A percentile compares a stretch with the other conserved stretches of the same genome.
Evolutionary conservation across 139 green algal species (phyloP).

Genomic region (Prasinococcaceae sp.): DNA sequence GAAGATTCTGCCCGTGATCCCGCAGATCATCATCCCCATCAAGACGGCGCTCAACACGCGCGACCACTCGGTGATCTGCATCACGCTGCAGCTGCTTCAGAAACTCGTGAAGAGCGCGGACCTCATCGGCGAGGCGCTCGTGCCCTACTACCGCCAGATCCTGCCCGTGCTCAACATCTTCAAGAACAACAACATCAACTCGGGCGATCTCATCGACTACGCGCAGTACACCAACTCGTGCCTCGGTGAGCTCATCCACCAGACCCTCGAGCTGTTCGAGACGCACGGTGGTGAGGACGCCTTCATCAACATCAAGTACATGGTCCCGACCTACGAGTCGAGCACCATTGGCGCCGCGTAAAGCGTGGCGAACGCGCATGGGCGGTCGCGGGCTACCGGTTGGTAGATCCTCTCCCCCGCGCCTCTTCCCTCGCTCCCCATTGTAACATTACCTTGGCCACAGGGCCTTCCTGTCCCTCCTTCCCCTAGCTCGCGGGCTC

Average conservation of each 20-base stretch:
- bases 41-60: conserved; percentile 67
- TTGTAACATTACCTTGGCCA: no score
- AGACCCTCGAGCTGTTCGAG: conserved; percentile 66
- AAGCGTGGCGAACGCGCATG: no score
- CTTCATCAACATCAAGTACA: conserved; percentile 89
- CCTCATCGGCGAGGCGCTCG: conserved; percentile 58
- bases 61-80: conserved; percentile 52
- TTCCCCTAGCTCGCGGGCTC: no score
- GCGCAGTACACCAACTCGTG: conserved; percentile 52
- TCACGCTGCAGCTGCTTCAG: conserved; percentile 37
- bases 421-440: no score
- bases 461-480: no score
- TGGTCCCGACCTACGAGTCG: conserved; percentile 63
- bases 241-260: conserved; percentile 57
- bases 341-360: no score
- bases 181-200: conserved; percentile 52
- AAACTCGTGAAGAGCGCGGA: conserved; percentile 34
- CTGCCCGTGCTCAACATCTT: conserved; percentile 74
- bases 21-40: conserved; percentile 77
- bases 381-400: no score
- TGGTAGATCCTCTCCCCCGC: no score
- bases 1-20: conserved; percentile 66
- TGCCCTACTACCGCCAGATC: conserved; percentile 77
- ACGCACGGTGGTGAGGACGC: conserved; percentile 59
- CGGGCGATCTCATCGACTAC: conserved; percentile 70